These are phyloP conservation scores for Penicillium lagena DNA, from an alignment of 495 filamentous ascomycete genomes.

Conservation along the genomic window DNA sequence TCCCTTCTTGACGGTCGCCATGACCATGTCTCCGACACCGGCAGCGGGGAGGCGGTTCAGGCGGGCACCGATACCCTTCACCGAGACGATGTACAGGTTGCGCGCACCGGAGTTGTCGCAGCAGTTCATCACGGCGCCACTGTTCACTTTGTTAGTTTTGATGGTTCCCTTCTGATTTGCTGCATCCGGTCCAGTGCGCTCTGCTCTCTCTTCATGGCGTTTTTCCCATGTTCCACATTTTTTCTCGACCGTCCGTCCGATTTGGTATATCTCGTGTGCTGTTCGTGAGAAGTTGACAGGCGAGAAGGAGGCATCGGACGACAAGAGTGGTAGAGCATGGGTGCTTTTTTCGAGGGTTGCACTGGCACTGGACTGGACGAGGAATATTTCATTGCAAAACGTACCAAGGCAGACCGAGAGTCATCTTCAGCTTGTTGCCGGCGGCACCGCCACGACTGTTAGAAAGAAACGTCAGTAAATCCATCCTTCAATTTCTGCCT, in stretches of 20 bases:
- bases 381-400: slow-evolving; percentile 32
- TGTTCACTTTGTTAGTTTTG: slow-evolving; percentile 34
- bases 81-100: slow-evolving; percentile 99
- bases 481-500: slow-evolving; percentile 1
- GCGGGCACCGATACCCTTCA: slow-evolving; percentile 97
- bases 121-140: slow-evolving; percentile 95
- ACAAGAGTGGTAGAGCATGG: neutral
- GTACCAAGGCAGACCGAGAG: slow-evolving; percentile 98
- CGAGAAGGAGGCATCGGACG: too few relatives aligned
- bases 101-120: slow-evolving; percentile 97
- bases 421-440: slow-evolving; percentile 99
- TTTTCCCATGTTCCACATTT: neutral
- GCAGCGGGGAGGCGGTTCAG: slow-evolving; percentile 97
- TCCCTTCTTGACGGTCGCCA: slow-evolving; percentile 99
- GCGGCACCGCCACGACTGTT: slow-evolving; percentile 78
- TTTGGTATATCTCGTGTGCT: neutral
- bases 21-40: slow-evolving; percentile 99
- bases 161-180: neutral
- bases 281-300: neutral
- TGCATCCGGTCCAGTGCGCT: too few relatives aligned
- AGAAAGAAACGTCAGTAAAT: slow-evolving; percentile 22
- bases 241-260: too few relatives aligned
- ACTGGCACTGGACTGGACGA: slow-evolving; percentile 4
- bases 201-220: neutral
- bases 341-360: slow-evolving; percentile 3